A percentile compares a stretch with the other conserved stretches of the same genome.
Conservation (phyloP, 208 protist species). For the Trypanosoma congolense region DNA sequence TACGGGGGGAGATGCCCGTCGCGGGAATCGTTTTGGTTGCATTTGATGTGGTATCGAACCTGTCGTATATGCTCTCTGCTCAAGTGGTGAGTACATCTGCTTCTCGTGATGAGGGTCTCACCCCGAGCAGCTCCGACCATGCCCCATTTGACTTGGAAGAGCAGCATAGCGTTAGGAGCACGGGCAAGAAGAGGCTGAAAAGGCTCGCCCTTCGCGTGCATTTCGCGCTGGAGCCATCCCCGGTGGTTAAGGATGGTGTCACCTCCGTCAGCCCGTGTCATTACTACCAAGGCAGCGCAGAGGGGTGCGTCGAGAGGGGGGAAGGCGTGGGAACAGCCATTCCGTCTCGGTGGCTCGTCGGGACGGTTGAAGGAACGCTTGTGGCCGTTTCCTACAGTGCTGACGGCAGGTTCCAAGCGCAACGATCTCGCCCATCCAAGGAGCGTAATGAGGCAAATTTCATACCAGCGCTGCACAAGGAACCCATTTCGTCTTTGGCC, state of each 20-base stretch:
- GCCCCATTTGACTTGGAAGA: neutral
- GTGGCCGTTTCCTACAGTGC: slow-evolving; percentile 8
- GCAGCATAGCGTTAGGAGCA: slow-evolving; percentile 1
- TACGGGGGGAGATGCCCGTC: slow-evolving; percentile 19
- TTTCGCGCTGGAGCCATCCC: slow-evolving; percentile 21
- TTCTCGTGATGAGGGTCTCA: neutral
- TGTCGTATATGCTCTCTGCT: slow-evolving; percentile 36
- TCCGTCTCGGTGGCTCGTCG: slow-evolving; percentile 50
- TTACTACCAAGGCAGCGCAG: neutral
- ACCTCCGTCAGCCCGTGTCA: slow-evolving; percentile 36
- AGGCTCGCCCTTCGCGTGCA: slow-evolving; percentile 21
- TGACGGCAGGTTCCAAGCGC: slow-evolving; percentile 12
- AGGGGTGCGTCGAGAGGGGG: slow-evolving; percentile 3
- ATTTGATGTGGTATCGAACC: slow-evolving; percentile 43
- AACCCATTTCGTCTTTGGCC: slow-evolving; percentile 72
- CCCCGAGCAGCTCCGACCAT: neutral
- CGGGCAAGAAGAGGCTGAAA: neutral
- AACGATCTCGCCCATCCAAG: slow-evolving; percentile 9
- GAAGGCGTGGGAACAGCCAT: slow-evolving; percentile 45
- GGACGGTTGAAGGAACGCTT: slow-evolving; percentile 64
- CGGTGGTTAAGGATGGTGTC: slow-evolving; percentile 47
- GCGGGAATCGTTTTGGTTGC: slow-evolving; percentile 47
- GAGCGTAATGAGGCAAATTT: slow-evolving; percentile 16
- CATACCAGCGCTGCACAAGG: slow-evolving; percentile 55
- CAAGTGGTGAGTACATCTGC: slow-evolving; percentile 22